phyloP scores from a whole-genome alignment of 225 moss, liverwort and hornwort genomes.

The Bryoerythrophyllum caledonicum region DNA sequence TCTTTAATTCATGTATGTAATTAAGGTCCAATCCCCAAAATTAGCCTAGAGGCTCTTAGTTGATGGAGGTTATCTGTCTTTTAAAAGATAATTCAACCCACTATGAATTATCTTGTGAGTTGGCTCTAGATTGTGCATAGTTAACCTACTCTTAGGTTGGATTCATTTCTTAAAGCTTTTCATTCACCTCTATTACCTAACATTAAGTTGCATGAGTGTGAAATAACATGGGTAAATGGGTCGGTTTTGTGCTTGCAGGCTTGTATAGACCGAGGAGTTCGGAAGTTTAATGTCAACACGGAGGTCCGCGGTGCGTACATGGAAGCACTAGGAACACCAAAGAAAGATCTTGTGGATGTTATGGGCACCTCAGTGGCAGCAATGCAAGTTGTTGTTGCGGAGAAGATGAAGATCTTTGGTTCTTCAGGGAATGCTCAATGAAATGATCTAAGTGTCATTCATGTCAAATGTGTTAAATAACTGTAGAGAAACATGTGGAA shows the following conservation, averaged over 20 bases:
- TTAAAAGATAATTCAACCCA: too few species aligned
- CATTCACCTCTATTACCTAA: not conserved
- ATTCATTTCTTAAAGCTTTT: not conserved
- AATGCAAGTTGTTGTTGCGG: conserved; percentile 68
- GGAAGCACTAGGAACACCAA: conserved; percentile 48
- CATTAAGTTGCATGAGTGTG: not conserved
- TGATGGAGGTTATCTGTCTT: too few species aligned
- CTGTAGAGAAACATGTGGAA: not conserved
- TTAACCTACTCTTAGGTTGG: not conserved
- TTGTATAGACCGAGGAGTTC: conserved; percentile 74
- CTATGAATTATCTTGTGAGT: too few species aligned
- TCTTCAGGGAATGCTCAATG: conserved; percentile 71
- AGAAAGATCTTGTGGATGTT: conserved; percentile 73
- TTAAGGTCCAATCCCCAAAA: too few species aligned
- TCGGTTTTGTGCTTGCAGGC: conserved; percentile 42
- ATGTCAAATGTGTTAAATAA: not conserved
- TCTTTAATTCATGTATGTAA: too few species aligned
- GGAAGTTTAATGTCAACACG: conserved; percentile 92
- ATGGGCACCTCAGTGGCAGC: conserved; percentile 62
- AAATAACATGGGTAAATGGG: not conserved
- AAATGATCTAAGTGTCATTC: not conserved
- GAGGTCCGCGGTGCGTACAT: conserved; percentile 83
- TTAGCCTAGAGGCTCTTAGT: too few species aligned
- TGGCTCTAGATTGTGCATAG: too few species aligned
- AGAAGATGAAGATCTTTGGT: conserved; percentile 87